These are phyloP conservation scores for Daedaleopsis nitida DNA, from an alignment of 768 basidiomycete species.

Conservation along the genomic window DNA sequence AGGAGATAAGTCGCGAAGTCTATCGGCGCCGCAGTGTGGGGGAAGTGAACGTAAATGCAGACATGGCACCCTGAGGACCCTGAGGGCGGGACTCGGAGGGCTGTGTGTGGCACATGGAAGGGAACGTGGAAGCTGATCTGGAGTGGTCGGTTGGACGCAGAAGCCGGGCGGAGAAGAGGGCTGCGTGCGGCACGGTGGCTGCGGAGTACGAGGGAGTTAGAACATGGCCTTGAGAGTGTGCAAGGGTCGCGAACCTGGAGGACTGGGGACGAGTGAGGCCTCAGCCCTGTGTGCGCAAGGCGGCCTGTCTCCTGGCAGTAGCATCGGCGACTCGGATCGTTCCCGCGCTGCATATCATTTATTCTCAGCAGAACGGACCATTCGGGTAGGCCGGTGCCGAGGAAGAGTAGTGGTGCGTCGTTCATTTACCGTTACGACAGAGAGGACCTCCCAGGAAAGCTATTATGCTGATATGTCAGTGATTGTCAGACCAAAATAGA, in stretches of 20 bases:
- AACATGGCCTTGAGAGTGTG: neutral
- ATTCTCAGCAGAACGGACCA: too few species aligned
- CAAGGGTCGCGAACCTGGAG: neutral
- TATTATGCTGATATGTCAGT: too few species aligned
- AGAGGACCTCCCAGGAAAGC: too few species aligned
- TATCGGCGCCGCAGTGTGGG: slow-evolving; percentile 15
- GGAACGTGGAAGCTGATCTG: neutral
- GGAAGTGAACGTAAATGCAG: slow-evolving; percentile 1
- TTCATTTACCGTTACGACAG: too few species aligned
- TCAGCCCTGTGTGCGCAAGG: too few species aligned
- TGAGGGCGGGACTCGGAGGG: neutral
- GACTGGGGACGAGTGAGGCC: too few species aligned
- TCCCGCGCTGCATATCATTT: too few species aligned
- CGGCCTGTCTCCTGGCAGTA: too few species aligned
- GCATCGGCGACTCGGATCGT: too few species aligned
- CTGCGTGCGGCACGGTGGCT: neutral
- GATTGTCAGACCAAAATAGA: too few species aligned
- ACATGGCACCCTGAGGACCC: neutral
- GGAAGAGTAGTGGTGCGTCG: too few species aligned
- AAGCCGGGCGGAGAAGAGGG: neutral
- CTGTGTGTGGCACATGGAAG: neutral
- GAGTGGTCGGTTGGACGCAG: neutral
- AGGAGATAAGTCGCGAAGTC: slow-evolving; percentile 17
- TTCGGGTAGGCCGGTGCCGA: too few species aligned
- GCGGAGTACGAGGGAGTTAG: neutral